A percentile compares a stretch with the other conserved stretches of the same genome.
Conservation (phyloP, 108 stramenopile species). For the Nitzschia inconspicua region DNA sequence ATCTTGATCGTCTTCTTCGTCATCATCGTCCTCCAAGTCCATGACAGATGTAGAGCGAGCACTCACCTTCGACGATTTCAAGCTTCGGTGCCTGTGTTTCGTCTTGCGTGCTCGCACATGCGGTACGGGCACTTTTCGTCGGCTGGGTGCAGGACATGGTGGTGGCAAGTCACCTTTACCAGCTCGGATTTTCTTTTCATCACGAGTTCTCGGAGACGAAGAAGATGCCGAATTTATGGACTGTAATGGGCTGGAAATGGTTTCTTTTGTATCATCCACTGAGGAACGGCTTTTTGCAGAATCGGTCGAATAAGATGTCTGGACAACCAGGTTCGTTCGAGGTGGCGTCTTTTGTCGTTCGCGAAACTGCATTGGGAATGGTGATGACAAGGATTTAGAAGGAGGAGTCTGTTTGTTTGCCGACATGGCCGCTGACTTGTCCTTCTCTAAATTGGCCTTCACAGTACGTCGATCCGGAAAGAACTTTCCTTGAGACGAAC, state of each 20-base stretch:
- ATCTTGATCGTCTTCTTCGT: conserved; percentile 15
- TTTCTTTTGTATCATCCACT: conserved; percentile 4
- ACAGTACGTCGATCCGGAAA: not conserved
- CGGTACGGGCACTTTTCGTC: conserved; percentile 13
- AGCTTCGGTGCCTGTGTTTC: not conserved
- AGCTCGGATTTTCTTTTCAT: not conserved
- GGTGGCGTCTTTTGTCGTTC: conserved; percentile 14
- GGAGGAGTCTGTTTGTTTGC: conserved; percentile 25
- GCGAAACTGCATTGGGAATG: conserved; percentile 35
- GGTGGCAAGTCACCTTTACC: conserved; percentile 19
- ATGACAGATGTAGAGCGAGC: conserved; percentile 27
- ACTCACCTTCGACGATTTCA: conserved; percentile 12
- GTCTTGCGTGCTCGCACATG: conserved; percentile 3
- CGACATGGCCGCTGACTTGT: not conserved
- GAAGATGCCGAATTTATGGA: not conserved
- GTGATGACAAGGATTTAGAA: conserved; percentile 26
- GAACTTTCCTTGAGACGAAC: not conserved
- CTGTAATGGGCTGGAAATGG: conserved; percentile 7
- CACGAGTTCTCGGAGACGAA: not conserved
- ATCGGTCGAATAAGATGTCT: not conserved
- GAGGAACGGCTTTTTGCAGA: not conserved
- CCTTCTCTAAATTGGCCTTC: not conserved
- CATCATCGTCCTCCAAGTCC: conserved; percentile 13
- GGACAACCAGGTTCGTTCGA: not conserved
- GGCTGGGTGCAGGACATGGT: conserved; percentile 4